Conservation (phyloP, 2,329 filamentous ascomycete genomes). For the Periconia macrospinosa region DNA sequence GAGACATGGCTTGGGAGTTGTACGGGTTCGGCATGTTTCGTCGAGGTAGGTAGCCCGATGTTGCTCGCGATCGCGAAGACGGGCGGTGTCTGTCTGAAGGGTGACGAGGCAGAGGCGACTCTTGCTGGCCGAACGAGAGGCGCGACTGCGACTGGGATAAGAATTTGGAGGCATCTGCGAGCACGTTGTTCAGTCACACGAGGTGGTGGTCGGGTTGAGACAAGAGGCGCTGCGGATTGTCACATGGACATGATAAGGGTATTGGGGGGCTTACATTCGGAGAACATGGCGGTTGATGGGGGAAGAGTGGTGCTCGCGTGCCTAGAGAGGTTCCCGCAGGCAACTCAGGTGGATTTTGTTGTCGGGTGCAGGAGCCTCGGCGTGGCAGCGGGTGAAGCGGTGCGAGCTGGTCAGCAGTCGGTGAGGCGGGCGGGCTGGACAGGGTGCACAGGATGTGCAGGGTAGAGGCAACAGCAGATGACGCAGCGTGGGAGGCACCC, state of each 20-base stretch:
- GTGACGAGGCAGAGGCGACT: conserved; percentile 53
- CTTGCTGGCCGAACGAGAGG: conserved; percentile 67
- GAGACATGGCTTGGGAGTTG: conserved; percentile 66
- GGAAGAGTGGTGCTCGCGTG: conserved; percentile 15
- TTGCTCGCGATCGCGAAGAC: conserved; percentile 52
- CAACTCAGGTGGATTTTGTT: conserved; percentile 20
- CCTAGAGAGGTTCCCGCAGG: conserved; percentile 20
- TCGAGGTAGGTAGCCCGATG: conserved; percentile 55
- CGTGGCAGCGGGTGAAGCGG: conserved; percentile 20
- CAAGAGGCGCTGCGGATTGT: conserved; percentile 26
- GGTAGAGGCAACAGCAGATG: conserved; percentile 27
- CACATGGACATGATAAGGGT: conserved; percentile 39
- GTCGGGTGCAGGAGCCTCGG: conserved; percentile 20
- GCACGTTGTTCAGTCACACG: conserved; percentile 48
- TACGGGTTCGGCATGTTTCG: conserved; percentile 71
- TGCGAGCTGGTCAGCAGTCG: conserved; percentile 25
- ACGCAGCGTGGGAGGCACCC: conserved; percentile 33
- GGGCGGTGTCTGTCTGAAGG: conserved; percentile 48
- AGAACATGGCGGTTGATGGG: conserved; percentile 65
- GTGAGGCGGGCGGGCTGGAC: conserved; percentile 32
- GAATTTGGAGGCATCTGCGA: conserved; percentile 89
- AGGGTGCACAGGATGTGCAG: conserved; percentile 18
- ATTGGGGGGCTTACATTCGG: conserved; percentile 72
- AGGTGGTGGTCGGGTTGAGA: conserved; percentile 28
- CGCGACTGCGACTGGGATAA: conserved; percentile 97